phyloP scores from a whole-genome alignment of 2,329 filamentous ascomycete species.

The Ophiostoma quercus region DNA sequence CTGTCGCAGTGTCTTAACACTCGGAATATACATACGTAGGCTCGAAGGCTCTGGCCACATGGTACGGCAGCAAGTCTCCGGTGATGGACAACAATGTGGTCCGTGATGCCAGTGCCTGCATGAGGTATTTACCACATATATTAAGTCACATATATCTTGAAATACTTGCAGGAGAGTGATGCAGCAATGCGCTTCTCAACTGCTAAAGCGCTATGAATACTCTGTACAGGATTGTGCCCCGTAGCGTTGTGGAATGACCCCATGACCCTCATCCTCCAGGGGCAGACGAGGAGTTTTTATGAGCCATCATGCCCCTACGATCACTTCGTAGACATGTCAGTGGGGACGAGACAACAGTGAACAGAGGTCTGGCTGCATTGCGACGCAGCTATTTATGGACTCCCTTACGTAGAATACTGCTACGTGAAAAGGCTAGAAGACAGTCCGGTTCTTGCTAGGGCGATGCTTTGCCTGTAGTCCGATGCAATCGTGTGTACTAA shows the following conservation, averaged over 20 bases:
- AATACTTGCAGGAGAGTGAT: not conserved
- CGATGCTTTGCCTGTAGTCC: not conserved
- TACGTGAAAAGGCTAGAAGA: not conserved
- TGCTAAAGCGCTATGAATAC: not conserved
- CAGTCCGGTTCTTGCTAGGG: not conserved
- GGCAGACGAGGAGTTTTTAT: not conserved
- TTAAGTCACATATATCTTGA: not conserved
- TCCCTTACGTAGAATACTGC: not conserved
- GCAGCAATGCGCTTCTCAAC: not conserved
- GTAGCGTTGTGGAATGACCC: not conserved
- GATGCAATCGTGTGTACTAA: not conserved
- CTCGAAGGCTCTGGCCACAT: not conserved
- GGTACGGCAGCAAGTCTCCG: not conserved
- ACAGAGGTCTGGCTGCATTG: not conserved
- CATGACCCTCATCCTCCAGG: not conserved
- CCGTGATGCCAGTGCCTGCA: not conserved
- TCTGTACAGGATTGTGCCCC: not conserved
- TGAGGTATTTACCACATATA: slow-evolving; percentile 3
- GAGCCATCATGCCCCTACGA: not conserved
- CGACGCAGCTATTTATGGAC: slow-evolving; percentile 1
- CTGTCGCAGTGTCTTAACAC: not conserved
- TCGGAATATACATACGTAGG: slow-evolving; percentile 5
- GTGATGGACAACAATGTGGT: not conserved
- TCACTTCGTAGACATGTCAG: not conserved
- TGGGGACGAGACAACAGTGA: not conserved